Evolutionary conservation across 2,329 filamentous ascomycete species (phyloP), one percentile per base, ranked within the genome.

Genomic region (Fusarium begoniae): DNA sequence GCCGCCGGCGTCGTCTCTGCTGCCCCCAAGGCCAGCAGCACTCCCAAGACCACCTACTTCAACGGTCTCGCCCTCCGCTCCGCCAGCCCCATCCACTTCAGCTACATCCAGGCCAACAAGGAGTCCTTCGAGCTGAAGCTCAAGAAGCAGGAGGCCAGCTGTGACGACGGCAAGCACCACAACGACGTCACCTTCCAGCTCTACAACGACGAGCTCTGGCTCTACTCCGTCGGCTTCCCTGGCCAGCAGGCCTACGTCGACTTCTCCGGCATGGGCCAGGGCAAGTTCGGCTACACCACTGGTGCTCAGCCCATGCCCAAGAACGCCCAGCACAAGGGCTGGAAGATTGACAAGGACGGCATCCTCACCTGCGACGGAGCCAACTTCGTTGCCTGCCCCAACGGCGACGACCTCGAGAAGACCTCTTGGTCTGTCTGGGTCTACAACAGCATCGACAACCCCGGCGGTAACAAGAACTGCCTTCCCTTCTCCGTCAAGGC

Each of bases 211-310:
- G 82, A 82, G 50, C 83, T 90, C 35, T 85, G 80, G 78, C 84
- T 91, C 38, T 89, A 84, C 43, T 72, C 77, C 32, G 56, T 53
- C 4, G 80, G 81, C 28, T 82, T 20, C 72, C 40, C 80, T 20
- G 11, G 81, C 6, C 89, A 91, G 82, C 80, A 86, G 75, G 66
- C 88, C 57, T 90, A 77, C 71, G 85, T 86, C 45, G 89, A 91
- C 79, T 85, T 86, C 50, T 89, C 87, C 51, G 89, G 88, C 76
- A 90, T 90, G 88, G 86, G 87, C 72, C 86, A 88, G 73, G 90
- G 90, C 57, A 80, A 83, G 28, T 76, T 90, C 47, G 84, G 85
- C 47, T 91, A 89, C 82, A 84, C 84, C 40, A 87, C 85, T 8
- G 86, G 85, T 47, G 63, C 84, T 75, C 44, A 75, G 85, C 73